Conservation (phyloP, 176 grass and related monocot genomes). For the Eremochloa ophiuroides region DNA sequence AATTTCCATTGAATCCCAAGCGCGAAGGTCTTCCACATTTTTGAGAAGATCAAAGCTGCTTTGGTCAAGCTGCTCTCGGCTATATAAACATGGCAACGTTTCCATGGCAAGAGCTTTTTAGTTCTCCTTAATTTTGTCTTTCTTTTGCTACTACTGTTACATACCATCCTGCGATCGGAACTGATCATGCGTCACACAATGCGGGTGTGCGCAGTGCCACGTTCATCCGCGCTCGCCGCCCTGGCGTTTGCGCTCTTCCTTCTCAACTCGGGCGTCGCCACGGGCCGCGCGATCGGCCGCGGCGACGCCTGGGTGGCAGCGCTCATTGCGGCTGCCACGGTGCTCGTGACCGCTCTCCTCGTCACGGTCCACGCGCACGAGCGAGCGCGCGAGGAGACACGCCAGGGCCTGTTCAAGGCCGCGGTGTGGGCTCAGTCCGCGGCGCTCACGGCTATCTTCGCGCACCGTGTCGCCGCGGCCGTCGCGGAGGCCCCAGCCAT, state of each 20-base stretch:
- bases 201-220: background rate
- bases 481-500: background rate
- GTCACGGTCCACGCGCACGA: constrained; percentile 10
- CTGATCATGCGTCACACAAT: background rate
- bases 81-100: background rate
- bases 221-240: background rate
- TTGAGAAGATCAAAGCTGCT: too few relatives aligned
- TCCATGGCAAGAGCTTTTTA: background rate
- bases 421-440: constrained; percentile 32
- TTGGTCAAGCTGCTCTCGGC: too few relatives aligned
- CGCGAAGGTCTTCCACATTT: too few relatives aligned
- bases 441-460: constrained; percentile 22
- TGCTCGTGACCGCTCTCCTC: background rate
- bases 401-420: constrained; percentile 6
- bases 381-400: background rate
- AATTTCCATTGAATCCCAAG: background rate
- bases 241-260: background rate
- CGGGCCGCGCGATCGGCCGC: background rate
- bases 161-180: background rate
- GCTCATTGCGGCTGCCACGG: background rate
- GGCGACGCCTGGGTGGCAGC: background rate
- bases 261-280: background rate
- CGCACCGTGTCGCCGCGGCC: constrained; percentile 18
- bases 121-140: background rate
- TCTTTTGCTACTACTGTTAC: background rate